Percentiles rank a stretch among this genome's conserved stretches.
phyloP scores from a whole-genome alignment of 2,329 filamentous ascomycete genomes.

The Ophiocordyceps camponoti-floridani region DNA sequence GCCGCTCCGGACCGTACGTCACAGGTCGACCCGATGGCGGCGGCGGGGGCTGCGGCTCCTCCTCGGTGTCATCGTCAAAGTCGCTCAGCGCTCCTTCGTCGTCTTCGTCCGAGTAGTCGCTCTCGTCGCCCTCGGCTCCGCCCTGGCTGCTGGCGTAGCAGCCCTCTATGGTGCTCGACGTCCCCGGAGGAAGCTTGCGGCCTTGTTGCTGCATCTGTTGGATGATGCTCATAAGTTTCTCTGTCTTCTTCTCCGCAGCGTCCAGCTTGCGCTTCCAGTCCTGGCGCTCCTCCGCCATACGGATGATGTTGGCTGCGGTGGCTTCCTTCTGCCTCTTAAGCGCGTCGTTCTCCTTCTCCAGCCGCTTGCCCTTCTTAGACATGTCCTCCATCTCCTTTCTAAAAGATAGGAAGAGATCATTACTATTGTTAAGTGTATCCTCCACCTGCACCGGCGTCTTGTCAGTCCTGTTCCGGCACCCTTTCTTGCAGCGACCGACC shows the following conservation, averaged over 20 bases:
- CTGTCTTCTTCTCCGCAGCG: slow-evolving; percentile 50
- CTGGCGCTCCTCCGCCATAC: slow-evolving; percentile 92
- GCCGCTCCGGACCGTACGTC: slow-evolving; percentile 29
- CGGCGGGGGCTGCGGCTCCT: slow-evolving; percentile 22
- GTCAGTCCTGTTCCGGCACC: background rate
- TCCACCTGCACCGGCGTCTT: slow-evolving; percentile 52
- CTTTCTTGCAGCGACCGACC: slow-evolving; percentile 34
- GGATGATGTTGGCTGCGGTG: slow-evolving; percentile 84
- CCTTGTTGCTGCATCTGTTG: slow-evolving; percentile 93
- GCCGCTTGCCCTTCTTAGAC: slow-evolving; percentile 94
- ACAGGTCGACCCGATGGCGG: slow-evolving; percentile 17
- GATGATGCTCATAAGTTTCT: slow-evolving; percentile 85
- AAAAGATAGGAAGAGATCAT: slow-evolving; percentile 92
- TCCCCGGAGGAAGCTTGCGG: slow-evolving; percentile 51
- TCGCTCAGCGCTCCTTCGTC: slow-evolving; percentile 46
- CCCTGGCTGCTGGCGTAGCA: slow-evolving; percentile 36
- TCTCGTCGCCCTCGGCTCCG: slow-evolving; percentile 37
- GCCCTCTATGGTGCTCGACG: slow-evolving; percentile 40
- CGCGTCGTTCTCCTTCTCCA: slow-evolving; percentile 90
- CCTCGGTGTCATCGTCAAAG: slow-evolving; percentile 43
- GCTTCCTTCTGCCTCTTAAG: slow-evolving; percentile 86
- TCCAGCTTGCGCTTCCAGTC: slow-evolving; percentile 53
- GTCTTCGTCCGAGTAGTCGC: slow-evolving; percentile 45
- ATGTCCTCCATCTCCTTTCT: slow-evolving; percentile 99
- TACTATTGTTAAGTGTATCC: slow-evolving; percentile 95